Evolutionary conservation across 352 stramenopile genomes (phyloP).

Genomic region (Globisporangium cederbergense): DNA sequence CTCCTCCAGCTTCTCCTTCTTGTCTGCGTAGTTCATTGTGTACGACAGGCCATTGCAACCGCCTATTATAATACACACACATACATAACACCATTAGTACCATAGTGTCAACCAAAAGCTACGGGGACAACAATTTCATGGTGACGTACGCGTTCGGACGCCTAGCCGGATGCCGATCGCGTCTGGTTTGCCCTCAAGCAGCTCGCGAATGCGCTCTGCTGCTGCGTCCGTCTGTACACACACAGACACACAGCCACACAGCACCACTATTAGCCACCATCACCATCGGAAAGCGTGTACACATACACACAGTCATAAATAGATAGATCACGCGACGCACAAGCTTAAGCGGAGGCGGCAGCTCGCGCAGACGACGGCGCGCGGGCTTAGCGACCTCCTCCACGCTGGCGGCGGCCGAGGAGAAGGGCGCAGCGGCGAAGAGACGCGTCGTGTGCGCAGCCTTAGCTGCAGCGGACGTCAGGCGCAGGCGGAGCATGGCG

Average conservation of each 20-base stretch:
- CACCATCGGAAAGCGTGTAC: not conserved
- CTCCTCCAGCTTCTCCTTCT: conserved; percentile 93
- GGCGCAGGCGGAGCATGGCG: conserved; percentile 6
- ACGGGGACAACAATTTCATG: not conserved
- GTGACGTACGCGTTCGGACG: conserved; percentile 88
- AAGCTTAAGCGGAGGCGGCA: conserved; percentile 73
- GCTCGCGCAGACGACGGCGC: conserved; percentile 57
- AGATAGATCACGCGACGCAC: conserved; percentile 25
- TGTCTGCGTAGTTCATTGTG: conserved; percentile 98
- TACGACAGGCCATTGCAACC: conserved; percentile 99
- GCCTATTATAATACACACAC: conserved; percentile 29
- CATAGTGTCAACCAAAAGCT: not conserved
- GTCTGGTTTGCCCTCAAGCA: conserved; percentile 81
- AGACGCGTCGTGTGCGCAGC: conserved; percentile 5
- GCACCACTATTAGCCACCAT: not conserved
- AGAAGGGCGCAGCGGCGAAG: conserved; percentile 4
- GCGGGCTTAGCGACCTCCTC: conserved; percentile 26
- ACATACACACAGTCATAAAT: not conserved
- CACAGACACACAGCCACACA: not conserved
- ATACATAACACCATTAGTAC: conserved; percentile 1
- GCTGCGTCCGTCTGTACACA: conserved; percentile 79
- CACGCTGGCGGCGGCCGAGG: conserved; percentile 40
- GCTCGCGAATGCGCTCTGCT: conserved; percentile 83
- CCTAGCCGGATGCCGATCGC: conserved; percentile 95
- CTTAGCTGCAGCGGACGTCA: not conserved